These are phyloP conservation scores for Austroboletus novae-zelandiae DNA, from an alignment of 1,284 basidiomycete genomes.

Conservation along the genomic window DNA sequence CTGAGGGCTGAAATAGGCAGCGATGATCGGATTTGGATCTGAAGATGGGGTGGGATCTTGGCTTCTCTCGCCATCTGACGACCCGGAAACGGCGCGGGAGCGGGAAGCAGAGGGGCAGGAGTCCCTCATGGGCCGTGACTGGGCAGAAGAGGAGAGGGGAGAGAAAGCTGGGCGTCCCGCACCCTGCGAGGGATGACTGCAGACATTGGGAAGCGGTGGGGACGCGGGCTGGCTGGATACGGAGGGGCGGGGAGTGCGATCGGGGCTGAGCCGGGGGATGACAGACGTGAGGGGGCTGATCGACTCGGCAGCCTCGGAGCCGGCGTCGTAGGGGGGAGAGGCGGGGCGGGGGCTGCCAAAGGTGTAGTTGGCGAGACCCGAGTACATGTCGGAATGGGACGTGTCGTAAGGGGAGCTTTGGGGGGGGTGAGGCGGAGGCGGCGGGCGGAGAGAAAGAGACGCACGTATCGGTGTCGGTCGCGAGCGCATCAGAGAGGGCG, in stretches of 20 bases:
- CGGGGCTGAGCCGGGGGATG: constrained; percentile 28
- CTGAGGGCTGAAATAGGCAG: constrained; percentile 17
- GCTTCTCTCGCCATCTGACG: constrained; percentile 30
- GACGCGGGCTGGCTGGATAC: constrained; percentile 36
- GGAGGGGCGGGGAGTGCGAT: constrained; percentile 56
- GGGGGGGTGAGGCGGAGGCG: constrained; percentile 1
- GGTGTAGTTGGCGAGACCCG: constrained; percentile 27
- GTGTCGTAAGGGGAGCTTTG: neutral
- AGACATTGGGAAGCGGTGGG: constrained; percentile 14
- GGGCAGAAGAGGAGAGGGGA: constrained; percentile 12
- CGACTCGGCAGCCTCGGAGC: constrained; percentile 12
- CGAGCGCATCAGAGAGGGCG: constrained; percentile 30
- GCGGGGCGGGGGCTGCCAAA: constrained; percentile 20
- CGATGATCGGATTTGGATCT: constrained; percentile 27
- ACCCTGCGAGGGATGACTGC: constrained; percentile 44
- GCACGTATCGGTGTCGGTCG: constrained; percentile 1
- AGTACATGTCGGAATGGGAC: constrained; percentile 20
- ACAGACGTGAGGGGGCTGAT: constrained; percentile 32
- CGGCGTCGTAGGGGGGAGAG: constrained; percentile 12
- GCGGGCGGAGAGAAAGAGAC: neutral
- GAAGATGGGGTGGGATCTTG: constrained; percentile 31
- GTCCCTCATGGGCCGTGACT: constrained; percentile 15
- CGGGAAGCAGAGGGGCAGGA: constrained; percentile 2
- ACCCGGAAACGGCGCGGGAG: constrained; percentile 18
- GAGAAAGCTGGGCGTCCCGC: constrained; percentile 24